These are phyloP conservation scores for Colletotrichum eremochloae DNA, from an alignment of 2,329 filamentous ascomycete species.

Conservation along the genomic window DNA sequence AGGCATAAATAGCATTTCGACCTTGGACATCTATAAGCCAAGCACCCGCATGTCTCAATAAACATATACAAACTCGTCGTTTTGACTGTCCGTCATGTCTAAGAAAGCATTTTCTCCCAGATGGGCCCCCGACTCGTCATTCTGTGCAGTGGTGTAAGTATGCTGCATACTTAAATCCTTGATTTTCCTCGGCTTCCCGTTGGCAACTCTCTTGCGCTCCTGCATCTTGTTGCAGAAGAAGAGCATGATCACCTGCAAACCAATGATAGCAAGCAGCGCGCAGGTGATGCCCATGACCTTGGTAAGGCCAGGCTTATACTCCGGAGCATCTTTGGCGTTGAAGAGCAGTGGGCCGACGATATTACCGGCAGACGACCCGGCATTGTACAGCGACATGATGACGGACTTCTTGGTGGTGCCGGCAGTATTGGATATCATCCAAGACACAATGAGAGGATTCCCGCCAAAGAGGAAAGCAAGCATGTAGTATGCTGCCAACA, in stretches of 20 bases:
- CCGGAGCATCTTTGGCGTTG: constrained; percentile 67
- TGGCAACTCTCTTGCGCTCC: constrained; percentile 64
- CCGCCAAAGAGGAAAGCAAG: constrained; percentile 75
- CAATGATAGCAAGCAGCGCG: constrained; percentile 53
- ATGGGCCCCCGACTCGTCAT: constrained; percentile 45
- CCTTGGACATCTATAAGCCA: background rate
- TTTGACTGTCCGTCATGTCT: constrained; percentile 75
- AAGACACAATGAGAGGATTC: constrained; percentile 75
- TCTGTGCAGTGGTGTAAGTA: constrained; percentile 55
- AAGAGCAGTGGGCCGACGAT: constrained; percentile 77
- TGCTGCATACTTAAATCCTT: constrained; percentile 71
- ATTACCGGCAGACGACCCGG: constrained; percentile 72
- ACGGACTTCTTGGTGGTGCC: constrained; percentile 77
- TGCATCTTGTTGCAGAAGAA: constrained; percentile 64
- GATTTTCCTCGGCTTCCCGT: constrained; percentile 72
- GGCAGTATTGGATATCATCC: constrained; percentile 78
- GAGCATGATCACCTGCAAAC: constrained; percentile 26
- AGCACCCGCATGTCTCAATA: constrained; percentile 54
- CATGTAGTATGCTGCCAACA: constrained; percentile 74
- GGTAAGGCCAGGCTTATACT: constrained; percentile 69
- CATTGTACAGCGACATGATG: constrained; percentile 74
- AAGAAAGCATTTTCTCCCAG: constrained; percentile 66
- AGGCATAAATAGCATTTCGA: too few relatives aligned
- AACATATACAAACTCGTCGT: constrained; percentile 77
- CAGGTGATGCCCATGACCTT: constrained; percentile 68